phyloP scores from a whole-genome alignment of 495 filamentous ascomycete species.

The Astrothelium macrocarpum region DNA sequence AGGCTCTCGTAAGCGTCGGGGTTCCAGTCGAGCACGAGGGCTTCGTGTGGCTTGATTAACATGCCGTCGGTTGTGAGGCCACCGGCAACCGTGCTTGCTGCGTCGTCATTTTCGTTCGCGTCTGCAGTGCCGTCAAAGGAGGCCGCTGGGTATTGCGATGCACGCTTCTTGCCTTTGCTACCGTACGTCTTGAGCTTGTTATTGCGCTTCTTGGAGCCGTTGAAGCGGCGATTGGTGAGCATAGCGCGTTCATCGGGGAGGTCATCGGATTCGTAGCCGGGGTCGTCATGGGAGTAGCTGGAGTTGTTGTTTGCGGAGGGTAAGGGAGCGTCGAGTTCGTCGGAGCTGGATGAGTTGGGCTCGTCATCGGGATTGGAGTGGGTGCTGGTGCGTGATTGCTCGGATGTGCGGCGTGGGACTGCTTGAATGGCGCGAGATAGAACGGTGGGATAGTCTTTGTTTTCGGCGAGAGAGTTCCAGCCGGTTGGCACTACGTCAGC shows the following conservation, averaged over 20 bases:
- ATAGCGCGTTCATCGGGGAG: neutral
- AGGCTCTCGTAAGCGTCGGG: constrained; percentile 54
- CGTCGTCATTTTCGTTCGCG: neutral
- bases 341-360: constrained; percentile 24
- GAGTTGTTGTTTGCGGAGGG: constrained; percentile 5
- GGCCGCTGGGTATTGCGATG: neutral
- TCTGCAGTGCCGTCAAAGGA: constrained; percentile 1
- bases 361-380: neutral
- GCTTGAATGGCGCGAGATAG: constrained; percentile 40
- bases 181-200: constrained; percentile 20
- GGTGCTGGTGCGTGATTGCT: neutral
- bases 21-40: constrained; percentile 76
- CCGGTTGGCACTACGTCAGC: constrained; percentile 54
- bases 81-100: too few species aligned
- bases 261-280: constrained; percentile 4
- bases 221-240: neutral
- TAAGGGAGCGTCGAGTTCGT: constrained; percentile 24
- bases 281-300: neutral
- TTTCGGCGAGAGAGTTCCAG: constrained; percentile 48
- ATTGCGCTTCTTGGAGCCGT: neutral
- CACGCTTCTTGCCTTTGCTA: constrained; percentile 25
- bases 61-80: constrained; percentile 32
- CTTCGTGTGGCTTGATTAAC: constrained; percentile 66
- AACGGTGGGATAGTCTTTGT: constrained; percentile 47
- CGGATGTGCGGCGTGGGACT: constrained; percentile 25